phyloP scores from a whole-genome alignment of 805 yeast species.

The Myxozyma udenii region DNA sequence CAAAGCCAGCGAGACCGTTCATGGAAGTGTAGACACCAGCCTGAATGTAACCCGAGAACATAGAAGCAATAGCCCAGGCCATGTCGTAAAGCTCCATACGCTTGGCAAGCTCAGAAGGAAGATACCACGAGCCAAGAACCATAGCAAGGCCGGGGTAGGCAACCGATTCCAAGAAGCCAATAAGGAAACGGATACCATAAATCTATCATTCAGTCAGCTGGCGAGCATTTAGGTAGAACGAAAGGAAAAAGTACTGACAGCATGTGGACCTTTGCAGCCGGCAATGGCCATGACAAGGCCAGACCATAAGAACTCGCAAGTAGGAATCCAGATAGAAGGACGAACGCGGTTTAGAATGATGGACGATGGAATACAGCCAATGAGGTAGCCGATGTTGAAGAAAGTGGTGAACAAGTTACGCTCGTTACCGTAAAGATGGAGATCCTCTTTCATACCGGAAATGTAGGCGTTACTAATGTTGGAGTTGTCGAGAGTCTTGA shows the following conservation, averaged over 20 bases:
- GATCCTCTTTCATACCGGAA: constrained; percentile 57
- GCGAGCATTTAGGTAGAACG: background rate
- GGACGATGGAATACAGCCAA: constrained; percentile 39
- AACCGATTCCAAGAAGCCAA: constrained; percentile 50
- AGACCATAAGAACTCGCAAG: constrained; percentile 28
- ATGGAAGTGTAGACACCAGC: constrained; percentile 51
- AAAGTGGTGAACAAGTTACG: constrained; percentile 53
- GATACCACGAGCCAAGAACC: constrained; percentile 47
- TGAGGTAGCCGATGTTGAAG: constrained; percentile 57
- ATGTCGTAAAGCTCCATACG: constrained; percentile 59
- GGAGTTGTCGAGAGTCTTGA: constrained; percentile 57
- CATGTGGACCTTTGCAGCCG: constrained; percentile 16
- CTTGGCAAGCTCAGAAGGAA: constrained; percentile 54
- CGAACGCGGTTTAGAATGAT: constrained; percentile 36
- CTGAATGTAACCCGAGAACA: constrained; percentile 62
- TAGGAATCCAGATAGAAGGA: constrained; percentile 35
- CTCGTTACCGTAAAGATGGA: constrained; percentile 59
- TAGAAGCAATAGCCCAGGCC: constrained; percentile 61
- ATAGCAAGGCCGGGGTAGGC: constrained; percentile 50
- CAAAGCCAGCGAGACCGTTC: constrained; percentile 53
- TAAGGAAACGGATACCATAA: constrained; percentile 23
- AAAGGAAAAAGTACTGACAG: constrained; percentile 1
- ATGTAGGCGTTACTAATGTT: constrained; percentile 65
- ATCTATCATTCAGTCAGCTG: constrained; percentile 20
- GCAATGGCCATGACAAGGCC: constrained; percentile 25